These are phyloP conservation scores for Diaporthe citrichinensis DNA, from an alignment of 2,329 filamentous ascomycete genomes.

Conservation along the genomic window DNA sequence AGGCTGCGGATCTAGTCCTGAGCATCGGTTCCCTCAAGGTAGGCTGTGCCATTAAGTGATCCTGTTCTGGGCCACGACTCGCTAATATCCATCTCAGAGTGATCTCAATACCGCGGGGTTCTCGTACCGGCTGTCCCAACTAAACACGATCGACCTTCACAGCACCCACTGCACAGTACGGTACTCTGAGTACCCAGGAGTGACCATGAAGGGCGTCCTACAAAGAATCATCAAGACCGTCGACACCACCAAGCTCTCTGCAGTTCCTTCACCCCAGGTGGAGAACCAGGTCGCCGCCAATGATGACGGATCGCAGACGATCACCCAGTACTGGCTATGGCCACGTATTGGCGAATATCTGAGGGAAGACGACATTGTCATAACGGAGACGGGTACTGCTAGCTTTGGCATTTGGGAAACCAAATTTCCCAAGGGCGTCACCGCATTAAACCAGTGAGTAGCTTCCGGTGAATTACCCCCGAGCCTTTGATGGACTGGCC, in stretches of 20 bases:
- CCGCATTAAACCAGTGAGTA: constrained; percentile 76
- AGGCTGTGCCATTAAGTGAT: not conserved
- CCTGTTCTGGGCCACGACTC: not conserved
- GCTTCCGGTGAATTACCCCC: not conserved
- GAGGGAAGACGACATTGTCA: constrained; percentile 79
- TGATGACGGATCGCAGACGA: constrained; percentile 57
- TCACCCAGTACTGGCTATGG: constrained; percentile 84
- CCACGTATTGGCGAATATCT: constrained; percentile 81
- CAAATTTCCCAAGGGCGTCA: constrained; percentile 82
- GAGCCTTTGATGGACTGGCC: not conserved
- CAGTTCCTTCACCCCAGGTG: constrained; percentile 66
- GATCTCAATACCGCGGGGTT: constrained; percentile 90
- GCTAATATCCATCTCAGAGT: constrained; percentile 59
- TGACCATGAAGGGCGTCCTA: constrained; percentile 84
- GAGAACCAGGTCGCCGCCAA: constrained; percentile 63
- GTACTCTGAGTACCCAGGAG: constrained; percentile 83
- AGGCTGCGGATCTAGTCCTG: constrained; percentile 79
- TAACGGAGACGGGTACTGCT: constrained; percentile 90
- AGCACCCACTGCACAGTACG: constrained; percentile 80
- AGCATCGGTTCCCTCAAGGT: constrained; percentile 75
- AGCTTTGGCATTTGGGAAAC: constrained; percentile 93
- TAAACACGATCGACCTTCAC: constrained; percentile 87
- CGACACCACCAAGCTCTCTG: constrained; percentile 70
- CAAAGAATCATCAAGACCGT: constrained; percentile 75
- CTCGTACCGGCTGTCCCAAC: constrained; percentile 81